Percentiles rank a stretch among this genome's conserved stretches.
These are phyloP conservation scores for Xylaria palmicola DNA, from an alignment of 495 filamentous ascomycete genomes.

Conservation along the genomic window DNA sequence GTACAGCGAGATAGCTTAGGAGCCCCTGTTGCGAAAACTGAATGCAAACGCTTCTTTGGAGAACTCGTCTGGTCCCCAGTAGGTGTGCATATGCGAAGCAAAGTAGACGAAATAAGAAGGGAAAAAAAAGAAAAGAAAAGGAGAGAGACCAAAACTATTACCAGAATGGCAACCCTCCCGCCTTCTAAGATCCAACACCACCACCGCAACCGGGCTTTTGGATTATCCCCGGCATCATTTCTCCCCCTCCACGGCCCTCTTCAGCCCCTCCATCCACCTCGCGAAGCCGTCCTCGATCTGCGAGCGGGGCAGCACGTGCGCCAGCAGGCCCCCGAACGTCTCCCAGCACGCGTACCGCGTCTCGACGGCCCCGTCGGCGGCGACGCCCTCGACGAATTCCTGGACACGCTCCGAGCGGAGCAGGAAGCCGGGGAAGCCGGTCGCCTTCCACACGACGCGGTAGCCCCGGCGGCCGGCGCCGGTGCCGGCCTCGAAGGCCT, in stretches of 20 bases:
- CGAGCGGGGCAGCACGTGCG: constrained; percentile 23
- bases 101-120: too few relatives aligned
- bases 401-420: constrained; percentile 38
- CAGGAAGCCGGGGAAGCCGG: constrained; percentile 22
- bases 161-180: too few relatives aligned
- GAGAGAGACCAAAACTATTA: too few relatives aligned
- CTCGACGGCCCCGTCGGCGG: constrained; percentile 9
- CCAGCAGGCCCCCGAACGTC: constrained; percentile 40
- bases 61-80: too few relatives aligned
- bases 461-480: constrained; percentile 20
- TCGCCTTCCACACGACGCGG: constrained; percentile 33
- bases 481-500: constrained; percentile 25
- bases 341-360: constrained; percentile 37
- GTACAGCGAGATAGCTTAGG: too few relatives aligned
- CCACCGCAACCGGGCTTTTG: neutral
- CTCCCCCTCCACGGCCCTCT: constrained; percentile 28
- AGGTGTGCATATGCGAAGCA: too few relatives aligned
- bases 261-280: constrained; percentile 34
- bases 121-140: too few relatives aligned
- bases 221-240: neutral
- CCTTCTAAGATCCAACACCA: too few relatives aligned
- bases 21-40: too few relatives aligned
- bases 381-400: constrained; percentile 31
- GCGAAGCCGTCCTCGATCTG: constrained; percentile 31
- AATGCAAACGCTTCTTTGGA: too few relatives aligned